Evolutionary conservation across 257 asterid genomes (phyloP), one percentile per base, ranked within the genome.

Genomic region (Capsicum rhomboideum): DNA sequence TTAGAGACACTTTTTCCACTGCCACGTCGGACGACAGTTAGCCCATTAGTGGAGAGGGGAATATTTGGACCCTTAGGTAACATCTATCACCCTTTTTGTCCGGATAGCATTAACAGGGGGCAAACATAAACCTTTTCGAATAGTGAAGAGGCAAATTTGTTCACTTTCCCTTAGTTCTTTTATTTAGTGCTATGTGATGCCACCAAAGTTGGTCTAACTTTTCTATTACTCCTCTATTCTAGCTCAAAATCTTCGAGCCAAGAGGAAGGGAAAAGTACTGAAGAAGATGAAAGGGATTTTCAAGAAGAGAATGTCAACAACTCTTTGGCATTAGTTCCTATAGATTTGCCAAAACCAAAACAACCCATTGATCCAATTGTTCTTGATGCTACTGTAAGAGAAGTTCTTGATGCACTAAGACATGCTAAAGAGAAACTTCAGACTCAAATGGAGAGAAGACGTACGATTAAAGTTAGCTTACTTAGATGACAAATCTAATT

Each of bases 311-410:
- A 72, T 8, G 91, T 79, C 61, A 93, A 94, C 82, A 80, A 90
- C 78, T 90, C 97, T 10, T 87, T 86, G 86, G 90, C 90, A 77
- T 79, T 96, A 37, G 92, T 93, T 29, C 18, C 55, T 11, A 14
- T 92, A 10, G 91, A 86, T 64, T 75, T 42, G 53, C 90, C 79
- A 10, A 85, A 89, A 80, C 46, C 79, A 74, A 67, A 78, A 26
- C 75, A 50, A 56, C 44, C 53, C 7, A 52, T 91, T 72, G 94
- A 93, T 89, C 93, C 95, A 26, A 91, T 79, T 63, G 91, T 90
- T 61, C 95, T 94, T 82, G 97, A 93, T 87, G 86, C 91, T 11
- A 87, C 96, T 10, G 98, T 93, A 75, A 90, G 85, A 84, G 91
- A 92, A 85, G 94, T 90, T 49, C 87, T 94, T 14, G 89, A 88